phyloP scores from a whole-genome alignment of 441 rosid genomes.

The Pelargonium cotyledonis region DNA sequence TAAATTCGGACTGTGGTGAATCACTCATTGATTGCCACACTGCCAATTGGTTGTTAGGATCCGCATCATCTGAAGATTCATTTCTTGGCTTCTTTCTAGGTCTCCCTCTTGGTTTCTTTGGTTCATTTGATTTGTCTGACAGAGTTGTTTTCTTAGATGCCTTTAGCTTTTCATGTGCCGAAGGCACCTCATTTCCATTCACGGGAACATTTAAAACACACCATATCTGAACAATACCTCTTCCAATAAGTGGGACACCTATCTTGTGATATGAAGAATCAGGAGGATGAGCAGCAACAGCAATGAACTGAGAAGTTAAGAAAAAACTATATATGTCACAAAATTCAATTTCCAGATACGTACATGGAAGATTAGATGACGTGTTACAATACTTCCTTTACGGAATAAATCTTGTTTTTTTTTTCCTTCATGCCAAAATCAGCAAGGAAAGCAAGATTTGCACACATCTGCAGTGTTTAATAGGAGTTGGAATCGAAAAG shows the following conservation, averaged over 20 bases:
- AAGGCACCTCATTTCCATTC: conserved; percentile 25
- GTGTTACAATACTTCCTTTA: too few relatives aligned
- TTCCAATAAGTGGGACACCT: conserved; percentile 65
- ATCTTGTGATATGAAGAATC: conserved; percentile 72
- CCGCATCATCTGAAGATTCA: not conserved
- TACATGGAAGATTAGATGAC: not conserved
- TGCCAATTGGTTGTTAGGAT: not conserved
- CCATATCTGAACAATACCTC: conserved; percentile 93
- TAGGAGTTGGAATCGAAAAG: too few relatives aligned
- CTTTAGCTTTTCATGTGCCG: not conserved
- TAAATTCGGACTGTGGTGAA: not conserved
- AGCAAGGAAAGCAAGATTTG: too few relatives aligned
- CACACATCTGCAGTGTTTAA: too few relatives aligned
- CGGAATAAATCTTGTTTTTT: conserved; percentile 10
- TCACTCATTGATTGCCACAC: not conserved
- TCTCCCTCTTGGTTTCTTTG: not conserved
- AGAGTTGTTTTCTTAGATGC: too few relatives aligned
- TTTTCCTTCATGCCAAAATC: not conserved
- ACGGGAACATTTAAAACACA: conserved; percentile 43
- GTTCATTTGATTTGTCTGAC: not conserved
- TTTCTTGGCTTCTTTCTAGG: not conserved
- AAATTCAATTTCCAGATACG: not conserved
- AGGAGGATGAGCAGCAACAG: conserved; percentile 85
- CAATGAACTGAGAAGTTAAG: conserved; percentile 56
- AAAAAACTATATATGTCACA: too few relatives aligned